phyloP scores from a whole-genome alignment of 129 eudicot species.

The Centaurea solstitialis region DNA sequence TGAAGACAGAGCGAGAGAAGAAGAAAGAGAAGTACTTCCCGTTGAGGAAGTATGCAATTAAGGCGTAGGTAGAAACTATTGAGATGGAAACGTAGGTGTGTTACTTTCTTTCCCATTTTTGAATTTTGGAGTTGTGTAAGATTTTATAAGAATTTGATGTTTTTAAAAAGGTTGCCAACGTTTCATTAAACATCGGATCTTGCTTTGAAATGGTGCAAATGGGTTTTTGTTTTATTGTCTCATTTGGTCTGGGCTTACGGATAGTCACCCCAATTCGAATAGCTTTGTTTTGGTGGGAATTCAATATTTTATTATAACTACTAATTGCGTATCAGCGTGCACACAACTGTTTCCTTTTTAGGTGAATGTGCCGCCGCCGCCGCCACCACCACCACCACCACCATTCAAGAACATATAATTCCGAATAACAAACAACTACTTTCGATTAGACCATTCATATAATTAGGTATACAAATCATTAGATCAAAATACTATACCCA shows the following conservation, averaged over 20 bases:
- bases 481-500: no score
- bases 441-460: no score
- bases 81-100: background rate
- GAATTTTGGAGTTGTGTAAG: slow-evolving; percentile 5
- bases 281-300: no score
- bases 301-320: no score
- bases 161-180: background rate
- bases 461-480: no score
- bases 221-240: background rate
- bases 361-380: no score
- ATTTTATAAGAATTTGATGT: slow-evolving; percentile 4
- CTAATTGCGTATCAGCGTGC: no score
- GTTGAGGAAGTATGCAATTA: slow-evolving; percentile 36
- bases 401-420: no score
- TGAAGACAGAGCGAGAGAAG: slow-evolving; percentile 62
- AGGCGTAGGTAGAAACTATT: slow-evolving; percentile 16
- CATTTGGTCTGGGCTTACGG: background rate
- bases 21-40: slow-evolving; percentile 67
- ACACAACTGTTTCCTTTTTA: no score
- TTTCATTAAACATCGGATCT: background rate
- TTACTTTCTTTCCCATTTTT: background rate
- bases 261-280: no score
- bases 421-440: no score
- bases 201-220: background rate
- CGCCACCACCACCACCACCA: no score